These are phyloP conservation scores for Fomitopsis pinicola DNA, from an alignment of 1,284 basidiomycete genomes.

Conservation along the genomic window DNA sequence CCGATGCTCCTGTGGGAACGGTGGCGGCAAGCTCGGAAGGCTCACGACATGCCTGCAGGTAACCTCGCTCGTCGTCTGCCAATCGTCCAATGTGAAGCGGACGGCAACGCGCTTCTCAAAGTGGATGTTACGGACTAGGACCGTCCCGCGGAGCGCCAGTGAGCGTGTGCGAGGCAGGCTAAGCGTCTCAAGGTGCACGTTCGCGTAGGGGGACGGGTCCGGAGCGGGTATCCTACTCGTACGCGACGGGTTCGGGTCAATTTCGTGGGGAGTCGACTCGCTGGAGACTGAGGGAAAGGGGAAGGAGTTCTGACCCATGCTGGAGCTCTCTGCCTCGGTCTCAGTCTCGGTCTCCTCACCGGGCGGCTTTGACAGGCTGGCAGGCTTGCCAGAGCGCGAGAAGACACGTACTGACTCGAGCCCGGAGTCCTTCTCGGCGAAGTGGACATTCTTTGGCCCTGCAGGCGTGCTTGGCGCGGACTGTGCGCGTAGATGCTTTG, in stretches of 20 bases:
- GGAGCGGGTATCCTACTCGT: constrained; percentile 41
- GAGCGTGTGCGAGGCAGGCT: constrained; percentile 34
- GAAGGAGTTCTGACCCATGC: constrained; percentile 12
- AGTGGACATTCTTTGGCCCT: constrained; percentile 86
- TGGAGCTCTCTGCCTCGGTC: constrained; percentile 53
- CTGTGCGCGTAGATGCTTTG: constrained; percentile 43
- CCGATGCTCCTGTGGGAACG: constrained; percentile 25
- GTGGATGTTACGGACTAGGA: constrained; percentile 80
- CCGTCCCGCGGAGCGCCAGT: constrained; percentile 37
- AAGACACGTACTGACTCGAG: constrained; percentile 86
- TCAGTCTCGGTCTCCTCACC: constrained; percentile 80
- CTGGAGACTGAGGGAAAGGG: constrained; percentile 19
- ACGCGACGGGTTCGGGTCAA: constrained; percentile 31
- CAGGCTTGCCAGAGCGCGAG: constrained; percentile 76
- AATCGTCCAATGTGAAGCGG: constrained; percentile 90
- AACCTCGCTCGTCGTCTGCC: constrained; percentile 92
- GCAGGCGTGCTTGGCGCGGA: constrained; percentile 72
- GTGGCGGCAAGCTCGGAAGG: constrained; percentile 41
- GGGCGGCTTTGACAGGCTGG: constrained; percentile 54
- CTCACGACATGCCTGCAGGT: constrained; percentile 60
- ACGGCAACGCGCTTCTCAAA: constrained; percentile 88
- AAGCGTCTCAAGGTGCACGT: constrained; percentile 50
- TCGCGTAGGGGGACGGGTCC: constrained; percentile 32
- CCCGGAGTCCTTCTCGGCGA: constrained; percentile 60
- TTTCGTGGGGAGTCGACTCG: constrained; percentile 31